phyloP scores from a whole-genome alignment of 352 stramenopile species.

The Blastocystis sp. region DNA sequence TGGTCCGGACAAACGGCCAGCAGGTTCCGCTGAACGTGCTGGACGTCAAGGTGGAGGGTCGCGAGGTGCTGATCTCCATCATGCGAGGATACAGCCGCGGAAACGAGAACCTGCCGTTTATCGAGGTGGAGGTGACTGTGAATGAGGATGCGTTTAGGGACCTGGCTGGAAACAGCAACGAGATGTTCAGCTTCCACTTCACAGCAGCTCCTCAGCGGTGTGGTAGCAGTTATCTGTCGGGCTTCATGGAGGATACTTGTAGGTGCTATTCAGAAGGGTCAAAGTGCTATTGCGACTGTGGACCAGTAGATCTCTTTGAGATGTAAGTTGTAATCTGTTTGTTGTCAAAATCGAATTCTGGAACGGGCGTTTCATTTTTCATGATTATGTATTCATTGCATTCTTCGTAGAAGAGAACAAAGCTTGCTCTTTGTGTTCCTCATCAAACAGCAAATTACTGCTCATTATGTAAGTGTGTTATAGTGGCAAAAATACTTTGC shows the following conservation, averaged over 20 bases:
- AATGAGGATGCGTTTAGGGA: neutral
- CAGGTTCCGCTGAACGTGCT: neutral
- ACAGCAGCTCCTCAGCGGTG: neutral
- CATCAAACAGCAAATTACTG: neutral
- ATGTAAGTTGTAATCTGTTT: neutral
- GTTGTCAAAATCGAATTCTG: neutral
- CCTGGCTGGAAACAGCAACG: slow-evolving; percentile 4
- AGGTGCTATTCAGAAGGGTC: neutral
- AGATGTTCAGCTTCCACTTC: neutral
- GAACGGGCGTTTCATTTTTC: neutral
- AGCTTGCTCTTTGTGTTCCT: neutral
- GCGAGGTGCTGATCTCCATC: neutral
- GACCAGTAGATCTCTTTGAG: neutral
- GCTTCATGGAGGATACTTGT: slow-evolving; percentile 12
- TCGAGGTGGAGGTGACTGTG: neutral
- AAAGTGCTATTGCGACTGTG: slow-evolving; percentile 41
- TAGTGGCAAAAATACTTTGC: neutral
- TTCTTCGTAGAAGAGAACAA: neutral
- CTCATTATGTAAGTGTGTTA: no score
- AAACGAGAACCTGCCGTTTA: neutral
- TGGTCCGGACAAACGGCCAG: neutral
- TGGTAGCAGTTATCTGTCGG: slow-evolving; percentile 2
- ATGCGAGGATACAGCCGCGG: neutral
- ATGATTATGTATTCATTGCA: neutral
- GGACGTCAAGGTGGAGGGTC: neutral